Evolutionary conservation across 2,329 filamentous ascomycete genomes (phyloP).

Genomic region (Trichoderma polysporum): DNA sequence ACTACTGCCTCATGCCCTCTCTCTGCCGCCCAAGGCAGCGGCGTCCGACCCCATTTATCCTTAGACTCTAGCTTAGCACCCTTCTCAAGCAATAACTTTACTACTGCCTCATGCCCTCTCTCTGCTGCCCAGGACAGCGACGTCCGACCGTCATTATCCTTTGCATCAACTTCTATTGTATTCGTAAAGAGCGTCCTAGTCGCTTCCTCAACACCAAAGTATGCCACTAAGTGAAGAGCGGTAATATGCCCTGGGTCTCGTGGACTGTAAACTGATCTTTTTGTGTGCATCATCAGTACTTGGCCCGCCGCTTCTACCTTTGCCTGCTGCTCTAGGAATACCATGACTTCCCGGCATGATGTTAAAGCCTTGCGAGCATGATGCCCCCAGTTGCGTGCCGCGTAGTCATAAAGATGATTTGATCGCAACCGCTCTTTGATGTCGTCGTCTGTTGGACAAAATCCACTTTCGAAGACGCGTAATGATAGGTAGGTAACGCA

Average conservation of each 20-base stretch:
- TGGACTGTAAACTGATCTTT: background rate
- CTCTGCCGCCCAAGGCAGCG: background rate
- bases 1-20: background rate
- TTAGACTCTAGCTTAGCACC: background rate
- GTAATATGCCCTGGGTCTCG: too few species aligned
- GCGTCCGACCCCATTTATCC: background rate
- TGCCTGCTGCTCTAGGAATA: background rate
- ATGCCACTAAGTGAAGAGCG: background rate
- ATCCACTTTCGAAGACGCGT: slow-evolving; percentile 26
- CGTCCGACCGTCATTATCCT: background rate
- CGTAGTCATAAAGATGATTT: background rate
- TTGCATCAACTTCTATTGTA: background rate
- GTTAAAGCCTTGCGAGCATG: background rate
- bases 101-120: background rate
- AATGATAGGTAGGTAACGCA: slow-evolving; percentile 42
- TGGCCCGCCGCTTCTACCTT: background rate
- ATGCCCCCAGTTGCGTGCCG: background rate
- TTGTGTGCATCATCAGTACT: background rate
- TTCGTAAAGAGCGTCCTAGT: background rate
- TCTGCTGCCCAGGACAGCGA: background rate
- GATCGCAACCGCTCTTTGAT: background rate
- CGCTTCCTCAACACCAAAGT: background rate
- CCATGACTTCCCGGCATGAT: background rate
- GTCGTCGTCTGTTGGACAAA: background rate
- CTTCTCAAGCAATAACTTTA: background rate